Conservation (phyloP, 2,329 filamentous ascomycete genomes). For the Neonectria neomacrospora region DNA sequence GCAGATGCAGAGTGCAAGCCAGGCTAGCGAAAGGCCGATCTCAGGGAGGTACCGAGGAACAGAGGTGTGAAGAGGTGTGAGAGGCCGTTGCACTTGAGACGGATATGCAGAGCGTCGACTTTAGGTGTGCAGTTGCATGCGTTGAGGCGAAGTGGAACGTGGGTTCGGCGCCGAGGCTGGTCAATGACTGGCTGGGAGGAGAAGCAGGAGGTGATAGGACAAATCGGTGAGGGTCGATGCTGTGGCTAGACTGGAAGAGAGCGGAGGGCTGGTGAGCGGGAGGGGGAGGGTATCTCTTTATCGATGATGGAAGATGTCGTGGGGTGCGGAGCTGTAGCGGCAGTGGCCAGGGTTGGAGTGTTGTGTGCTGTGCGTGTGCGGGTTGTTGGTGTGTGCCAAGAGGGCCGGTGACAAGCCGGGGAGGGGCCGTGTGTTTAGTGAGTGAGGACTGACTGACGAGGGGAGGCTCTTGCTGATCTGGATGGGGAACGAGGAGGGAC, state of each 20-base stretch:
- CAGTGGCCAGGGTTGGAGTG: constrained; percentile 22
- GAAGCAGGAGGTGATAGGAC: constrained; percentile 32
- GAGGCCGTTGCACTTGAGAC: constrained; percentile 32
- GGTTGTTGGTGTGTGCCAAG: constrained; percentile 33
- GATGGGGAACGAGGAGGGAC: background rate
- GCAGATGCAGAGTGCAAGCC: constrained; percentile 25
- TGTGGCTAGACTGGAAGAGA: constrained; percentile 14
- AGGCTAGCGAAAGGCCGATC: constrained; percentile 32
- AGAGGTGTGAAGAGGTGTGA: constrained; percentile 21
- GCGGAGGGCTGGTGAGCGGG: constrained; percentile 27
- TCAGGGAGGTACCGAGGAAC: constrained; percentile 29
- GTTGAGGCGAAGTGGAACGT: constrained; percentile 29
- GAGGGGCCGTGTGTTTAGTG: constrained; percentile 23
- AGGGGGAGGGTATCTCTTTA: constrained; percentile 42
- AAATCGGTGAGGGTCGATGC: constrained; percentile 34
- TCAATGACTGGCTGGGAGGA: constrained; percentile 40
- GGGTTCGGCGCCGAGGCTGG: constrained; percentile 34
- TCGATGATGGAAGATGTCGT: constrained; percentile 44
- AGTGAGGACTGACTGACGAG: background rate
- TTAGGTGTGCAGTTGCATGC: constrained; percentile 32
- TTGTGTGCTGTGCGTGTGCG: background rate
- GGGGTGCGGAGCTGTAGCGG: constrained; percentile 36
- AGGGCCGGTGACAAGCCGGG: constrained; percentile 7
- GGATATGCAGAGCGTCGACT: constrained; percentile 22
- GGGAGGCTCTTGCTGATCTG: background rate